Base-by-base conservation (phyloP, 768 basidiomycete species). In the Suillus clintonianus region DNA sequence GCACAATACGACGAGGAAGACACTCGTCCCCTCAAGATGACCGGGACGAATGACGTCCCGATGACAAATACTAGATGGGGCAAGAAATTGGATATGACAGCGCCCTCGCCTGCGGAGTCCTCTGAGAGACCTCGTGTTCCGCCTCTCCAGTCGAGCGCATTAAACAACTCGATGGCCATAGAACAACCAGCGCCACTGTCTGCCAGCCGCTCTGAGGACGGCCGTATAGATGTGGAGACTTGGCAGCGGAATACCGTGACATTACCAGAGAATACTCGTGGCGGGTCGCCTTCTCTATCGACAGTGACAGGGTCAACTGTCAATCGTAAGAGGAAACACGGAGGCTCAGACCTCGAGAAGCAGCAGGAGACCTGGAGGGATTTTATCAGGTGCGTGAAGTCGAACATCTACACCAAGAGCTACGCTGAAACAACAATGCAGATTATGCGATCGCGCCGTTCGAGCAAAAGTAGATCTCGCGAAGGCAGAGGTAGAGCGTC, bases 371-470 rank as follows among this genome's bases (percentile, higher is more conserved):
- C 62, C 13, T 73, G 76, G 10, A 77, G 66, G 45, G 74, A 76
- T 61, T 74, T 73, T 56, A 19, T 73, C 58, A 76, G 68, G 74
- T 76, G 63, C 9, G 76, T 62, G 2, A n/a, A 57, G 19, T 60
- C 42, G 27, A 11, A 51, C 37, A 47, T 39, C 2, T 43, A 32
- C 24, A 30, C 43, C 39, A 36, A 27, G 9, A 7, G 3, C 13
- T 30, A 27, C n/a, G 37, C 60, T 68, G 14, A 65, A 32, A 13
- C 32, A 9, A 42, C 62, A 24, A 45, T 48, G 24, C 65, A 76
- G 74, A 64, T 37, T 64, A 3, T 76, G 68, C 69, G 74, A 77
- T 37, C 76, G 74, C 54, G 71, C 68, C 3, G 69, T 76, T 62
- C 67, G 76, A 56, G 63, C 76, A 54, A 70, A 62, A 37, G 63